A percentile compares a stretch with the other conserved stretches of the same genome.
These are phyloP conservation scores for Hypoxylon fuscum DNA, from an alignment of 495 filamentous ascomycete species.

Conservation along the genomic window DNA sequence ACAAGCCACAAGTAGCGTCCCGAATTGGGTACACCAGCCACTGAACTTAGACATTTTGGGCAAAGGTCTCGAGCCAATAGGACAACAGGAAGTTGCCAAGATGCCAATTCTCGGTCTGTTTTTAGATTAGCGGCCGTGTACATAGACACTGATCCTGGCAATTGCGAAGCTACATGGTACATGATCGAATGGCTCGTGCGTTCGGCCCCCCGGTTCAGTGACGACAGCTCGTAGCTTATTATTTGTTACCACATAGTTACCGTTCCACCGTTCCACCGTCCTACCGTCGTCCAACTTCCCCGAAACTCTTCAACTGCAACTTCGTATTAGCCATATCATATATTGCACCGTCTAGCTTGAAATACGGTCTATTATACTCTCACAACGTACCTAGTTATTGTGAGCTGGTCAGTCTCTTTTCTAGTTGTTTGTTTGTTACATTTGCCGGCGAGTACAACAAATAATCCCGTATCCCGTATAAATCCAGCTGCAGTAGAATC, in stretches of 20 bases:
- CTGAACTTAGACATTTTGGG: conserved; percentile 16
- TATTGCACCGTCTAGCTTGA: too few relatives aligned
- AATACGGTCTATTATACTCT: too few relatives aligned
- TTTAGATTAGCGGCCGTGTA: conserved; percentile 6
- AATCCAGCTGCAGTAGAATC: conserved; percentile 26
- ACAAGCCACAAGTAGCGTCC: conserved; percentile 33
- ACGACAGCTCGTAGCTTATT: conserved; percentile 23
- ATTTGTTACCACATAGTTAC: background rate
- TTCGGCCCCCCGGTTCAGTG: conserved; percentile 21
- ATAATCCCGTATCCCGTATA: conserved; percentile 1
- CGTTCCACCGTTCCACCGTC: too few relatives aligned
- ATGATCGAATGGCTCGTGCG: conserved; percentile 21
- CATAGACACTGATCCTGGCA: background rate
- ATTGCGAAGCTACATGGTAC: conserved; percentile 2
- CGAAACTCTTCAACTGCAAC: conserved; percentile 12
- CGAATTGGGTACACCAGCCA: conserved; percentile 30
- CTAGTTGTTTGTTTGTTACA: conserved; percentile 32
- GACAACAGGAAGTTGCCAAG: conserved; percentile 14
- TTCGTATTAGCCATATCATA: background rate
- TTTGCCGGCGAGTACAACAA: conserved; percentile 30
- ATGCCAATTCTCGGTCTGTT: conserved; percentile 8
- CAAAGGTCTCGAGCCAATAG: conserved; percentile 33
- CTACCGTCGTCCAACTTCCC: conserved; percentile 10
- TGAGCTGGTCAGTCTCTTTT: background rate
- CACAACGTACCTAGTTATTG: too few relatives aligned